phyloP scores from a whole-genome alignment of 2,329 filamentous ascomycete genomes.

The Hypoxylon sp. region DNA sequence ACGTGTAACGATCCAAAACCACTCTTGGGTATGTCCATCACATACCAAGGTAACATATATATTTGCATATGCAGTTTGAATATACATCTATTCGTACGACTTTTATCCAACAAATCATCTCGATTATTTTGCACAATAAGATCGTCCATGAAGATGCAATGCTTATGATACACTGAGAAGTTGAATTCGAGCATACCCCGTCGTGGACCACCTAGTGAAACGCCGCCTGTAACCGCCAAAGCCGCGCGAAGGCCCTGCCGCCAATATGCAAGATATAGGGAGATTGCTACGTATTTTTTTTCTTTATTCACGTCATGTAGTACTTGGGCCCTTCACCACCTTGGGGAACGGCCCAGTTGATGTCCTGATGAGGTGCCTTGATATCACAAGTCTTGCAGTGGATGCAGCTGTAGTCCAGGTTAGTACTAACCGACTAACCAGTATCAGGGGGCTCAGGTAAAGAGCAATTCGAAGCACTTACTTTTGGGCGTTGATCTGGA shows the following conservation, averaged over 20 bases:
- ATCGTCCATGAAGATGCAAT: constrained; percentile 3
- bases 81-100: constrained; percentile 4
- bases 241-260: background rate
- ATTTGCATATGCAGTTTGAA: constrained; percentile 13
- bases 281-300: background rate
- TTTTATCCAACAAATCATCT: background rate
- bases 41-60: constrained; percentile 6
- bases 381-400: constrained; percentile 99
- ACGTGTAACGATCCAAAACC: background rate
- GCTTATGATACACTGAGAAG: constrained; percentile 27
- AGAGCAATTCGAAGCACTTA: constrained; percentile 60
- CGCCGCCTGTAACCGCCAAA: background rate
- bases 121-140: background rate
- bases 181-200: constrained; percentile 31
- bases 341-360: constrained; percentile 96
- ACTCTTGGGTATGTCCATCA: background rate
- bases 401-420: constrained; percentile 74
- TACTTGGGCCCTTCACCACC: constrained; percentile 82
- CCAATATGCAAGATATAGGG: background rate
- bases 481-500: constrained; percentile 98
- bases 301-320: constrained; percentile 70
- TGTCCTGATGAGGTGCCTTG: constrained; percentile 95
- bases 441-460: background rate
- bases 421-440: constrained; percentile 19
- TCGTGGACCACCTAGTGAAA: constrained; percentile 8